Percentiles rank a stretch among this genome's conserved stretches.
Conservation (phyloP, 2,329 filamentous ascomycete genomes). For the Cladosporium sp. region DNA sequence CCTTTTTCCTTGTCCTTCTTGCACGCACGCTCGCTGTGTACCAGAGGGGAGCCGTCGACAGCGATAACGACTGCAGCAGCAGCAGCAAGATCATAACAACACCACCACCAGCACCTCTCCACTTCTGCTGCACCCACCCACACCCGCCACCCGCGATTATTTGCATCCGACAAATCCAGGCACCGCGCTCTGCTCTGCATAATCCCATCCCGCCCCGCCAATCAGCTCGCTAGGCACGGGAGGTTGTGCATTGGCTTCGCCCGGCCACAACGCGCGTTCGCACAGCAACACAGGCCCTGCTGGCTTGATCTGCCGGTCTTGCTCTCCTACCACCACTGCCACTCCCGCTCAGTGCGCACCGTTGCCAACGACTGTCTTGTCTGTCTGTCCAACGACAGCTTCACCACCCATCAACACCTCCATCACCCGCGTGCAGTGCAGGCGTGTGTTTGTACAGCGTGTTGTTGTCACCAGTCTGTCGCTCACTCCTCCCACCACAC, state of each 20-base stretch:
- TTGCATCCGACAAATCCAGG: neutral
- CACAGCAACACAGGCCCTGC: slow-evolving; percentile 31
- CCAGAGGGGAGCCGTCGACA: slow-evolving; percentile 9
- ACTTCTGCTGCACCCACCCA: neutral
- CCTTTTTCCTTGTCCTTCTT: neutral
- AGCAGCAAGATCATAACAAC: neutral
- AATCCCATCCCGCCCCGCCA: slow-evolving; percentile 25
- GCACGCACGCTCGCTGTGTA: neutral
- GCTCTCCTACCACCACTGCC: slow-evolving; percentile 18
- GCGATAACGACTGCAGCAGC: neutral
- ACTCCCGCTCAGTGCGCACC: neutral
- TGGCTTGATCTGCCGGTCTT: slow-evolving; percentile 21
- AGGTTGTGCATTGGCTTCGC: slow-evolving; percentile 29
- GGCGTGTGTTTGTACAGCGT: slow-evolving; percentile 14
- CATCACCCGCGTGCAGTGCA: slow-evolving; percentile 17
- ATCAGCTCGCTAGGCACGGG: slow-evolving; percentile 28
- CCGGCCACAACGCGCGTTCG: slow-evolving; percentile 32
- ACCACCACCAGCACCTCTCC: neutral
- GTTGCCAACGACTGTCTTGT: neutral
- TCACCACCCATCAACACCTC: slow-evolving; percentile 20
- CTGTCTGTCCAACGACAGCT: neutral
- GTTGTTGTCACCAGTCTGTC: neutral
- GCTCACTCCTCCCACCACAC: neutral
- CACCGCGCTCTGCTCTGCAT: neutral
- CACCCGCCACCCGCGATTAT: slow-evolving; percentile 8